Evolutionary conservation across 306 rosid species (phyloP).

Genomic region (Comarum palustre): DNA sequence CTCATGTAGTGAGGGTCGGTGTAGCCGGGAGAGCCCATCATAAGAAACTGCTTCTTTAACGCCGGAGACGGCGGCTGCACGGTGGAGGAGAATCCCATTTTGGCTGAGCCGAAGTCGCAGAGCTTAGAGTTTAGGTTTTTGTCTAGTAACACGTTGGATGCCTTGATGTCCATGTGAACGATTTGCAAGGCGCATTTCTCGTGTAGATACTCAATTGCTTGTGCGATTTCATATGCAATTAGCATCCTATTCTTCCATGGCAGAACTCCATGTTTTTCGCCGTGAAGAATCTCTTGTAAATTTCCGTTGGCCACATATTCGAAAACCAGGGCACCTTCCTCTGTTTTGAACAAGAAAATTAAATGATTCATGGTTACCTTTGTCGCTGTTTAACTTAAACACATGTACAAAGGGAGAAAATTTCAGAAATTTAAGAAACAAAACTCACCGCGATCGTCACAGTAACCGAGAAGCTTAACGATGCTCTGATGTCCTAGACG

Average conservation of each 20-base stretch:
- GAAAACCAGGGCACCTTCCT: conserved; percentile 42
- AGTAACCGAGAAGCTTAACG: conserved; percentile 39
- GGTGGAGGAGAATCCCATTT: conserved; percentile 46
- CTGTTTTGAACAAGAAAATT: conserved; percentile 1
- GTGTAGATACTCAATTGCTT: conserved; percentile 43
- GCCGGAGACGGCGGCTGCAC: conserved; percentile 11
- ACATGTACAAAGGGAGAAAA: neutral
- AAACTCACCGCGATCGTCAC: conserved; percentile 32
- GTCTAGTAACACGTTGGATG: conserved; percentile 47
- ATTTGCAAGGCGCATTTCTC: conserved; percentile 38
- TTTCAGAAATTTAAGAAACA: neutral
- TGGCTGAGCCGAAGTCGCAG: conserved; percentile 54
- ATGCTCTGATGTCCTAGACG: conserved; percentile 31
- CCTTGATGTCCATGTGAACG: conserved; percentile 49
- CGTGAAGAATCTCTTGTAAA: conserved; percentile 46
- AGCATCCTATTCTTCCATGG: conserved; percentile 41
- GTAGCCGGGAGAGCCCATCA: conserved; percentile 59
- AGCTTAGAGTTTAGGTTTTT: conserved; percentile 34
- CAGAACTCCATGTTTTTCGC: conserved; percentile 4
- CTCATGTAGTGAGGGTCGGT: conserved; percentile 50
- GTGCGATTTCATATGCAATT: conserved; percentile 41
- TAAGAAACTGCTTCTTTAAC: neutral
- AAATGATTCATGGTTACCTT: neutral
- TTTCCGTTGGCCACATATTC: conserved; percentile 42
- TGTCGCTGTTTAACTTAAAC: too few species aligned